Evolutionary conservation across 2,329 filamentous ascomycete genomes (phyloP).

Genomic region (Epichloe uncinata): DNA sequence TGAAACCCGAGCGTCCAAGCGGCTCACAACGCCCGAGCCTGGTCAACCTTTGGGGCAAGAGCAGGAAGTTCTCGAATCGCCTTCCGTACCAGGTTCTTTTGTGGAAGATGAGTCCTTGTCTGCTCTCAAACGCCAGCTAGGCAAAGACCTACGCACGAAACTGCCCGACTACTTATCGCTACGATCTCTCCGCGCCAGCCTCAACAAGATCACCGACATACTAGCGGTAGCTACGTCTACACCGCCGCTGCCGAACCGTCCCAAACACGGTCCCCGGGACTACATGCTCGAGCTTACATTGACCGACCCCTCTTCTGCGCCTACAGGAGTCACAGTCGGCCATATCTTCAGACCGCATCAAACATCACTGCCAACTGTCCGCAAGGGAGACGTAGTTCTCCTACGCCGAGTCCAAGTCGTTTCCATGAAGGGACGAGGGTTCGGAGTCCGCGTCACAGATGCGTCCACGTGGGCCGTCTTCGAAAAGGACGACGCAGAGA

Average conservation of each 20-base stretch:
- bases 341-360: constrained; percentile 46
- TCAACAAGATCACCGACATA: constrained; percentile 37
- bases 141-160: constrained; percentile 31
- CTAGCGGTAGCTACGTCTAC: constrained; percentile 40
- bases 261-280: constrained; percentile 44
- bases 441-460: constrained; percentile 40
- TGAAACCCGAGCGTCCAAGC: constrained; percentile 2
- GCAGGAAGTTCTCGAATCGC: constrained; percentile 11
- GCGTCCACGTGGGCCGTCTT: constrained; percentile 50
- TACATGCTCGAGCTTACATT: constrained; percentile 46
- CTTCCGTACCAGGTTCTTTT: constrained; percentile 15
- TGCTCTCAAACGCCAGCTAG: constrained; percentile 31
- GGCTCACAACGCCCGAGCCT: constrained; percentile 1
- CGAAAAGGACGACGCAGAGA: constrained; percentile 27
- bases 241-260: constrained; percentile 37
- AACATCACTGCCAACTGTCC: constrained; percentile 40
- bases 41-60: constrained; percentile 3
- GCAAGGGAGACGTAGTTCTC: constrained; percentile 43
- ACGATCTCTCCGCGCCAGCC: constrained; percentile 35
- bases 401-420: constrained; percentile 42
- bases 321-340: constrained; percentile 36
- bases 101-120: constrained; percentile 16
- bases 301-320: constrained; percentile 40
- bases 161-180: constrained; percentile 41
- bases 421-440: constrained; percentile 39